phyloP scores from a whole-genome alignment of 2,329 filamentous ascomycete genomes.

The Coccinonectria pachysandricola region DNA sequence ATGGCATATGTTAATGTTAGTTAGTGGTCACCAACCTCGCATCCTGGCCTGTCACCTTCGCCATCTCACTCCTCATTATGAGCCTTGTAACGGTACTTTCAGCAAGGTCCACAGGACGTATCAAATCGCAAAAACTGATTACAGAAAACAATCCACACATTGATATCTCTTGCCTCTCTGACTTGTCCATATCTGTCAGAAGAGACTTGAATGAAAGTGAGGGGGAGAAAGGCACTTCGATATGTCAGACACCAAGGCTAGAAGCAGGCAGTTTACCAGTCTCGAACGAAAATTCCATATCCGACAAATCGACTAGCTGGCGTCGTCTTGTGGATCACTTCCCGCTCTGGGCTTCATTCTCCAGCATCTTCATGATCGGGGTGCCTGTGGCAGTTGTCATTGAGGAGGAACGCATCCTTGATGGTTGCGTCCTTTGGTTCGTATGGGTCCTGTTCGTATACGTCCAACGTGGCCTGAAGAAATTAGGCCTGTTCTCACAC shows the following conservation, averaged over 20 bases:
- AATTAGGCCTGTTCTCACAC: background rate
- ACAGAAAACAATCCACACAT: no score
- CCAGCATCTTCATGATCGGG: conserved; percentile 27
- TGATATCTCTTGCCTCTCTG: no score
- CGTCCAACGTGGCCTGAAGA: conserved; percentile 28
- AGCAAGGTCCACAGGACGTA: no score
- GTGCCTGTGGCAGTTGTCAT: conserved; percentile 28
- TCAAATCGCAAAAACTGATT: no score
- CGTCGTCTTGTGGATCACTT: conserved; percentile 14
- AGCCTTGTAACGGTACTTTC: conserved; percentile 3
- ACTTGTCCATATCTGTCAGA: no score
- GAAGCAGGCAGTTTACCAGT: conserved; percentile 1
- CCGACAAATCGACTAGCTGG: conserved; percentile 5
- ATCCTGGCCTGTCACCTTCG: conserved; percentile 25
- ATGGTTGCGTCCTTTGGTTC: conserved; percentile 37
- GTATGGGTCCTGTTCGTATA: conserved; percentile 36
- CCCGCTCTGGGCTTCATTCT: conserved; percentile 19
- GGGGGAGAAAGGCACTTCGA: no score
- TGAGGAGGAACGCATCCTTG: conserved; percentile 29
- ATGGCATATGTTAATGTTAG: no score
- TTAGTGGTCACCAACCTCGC: conserved; percentile 25
- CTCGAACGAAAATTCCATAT: conserved; percentile 2
- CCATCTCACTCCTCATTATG: conserved; percentile 14
- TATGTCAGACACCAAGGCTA: no score
- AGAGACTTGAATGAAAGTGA: no score